Conservation (phyloP, 2,329 filamentous ascomycete genomes). For the Botrytis aclada region DNA sequence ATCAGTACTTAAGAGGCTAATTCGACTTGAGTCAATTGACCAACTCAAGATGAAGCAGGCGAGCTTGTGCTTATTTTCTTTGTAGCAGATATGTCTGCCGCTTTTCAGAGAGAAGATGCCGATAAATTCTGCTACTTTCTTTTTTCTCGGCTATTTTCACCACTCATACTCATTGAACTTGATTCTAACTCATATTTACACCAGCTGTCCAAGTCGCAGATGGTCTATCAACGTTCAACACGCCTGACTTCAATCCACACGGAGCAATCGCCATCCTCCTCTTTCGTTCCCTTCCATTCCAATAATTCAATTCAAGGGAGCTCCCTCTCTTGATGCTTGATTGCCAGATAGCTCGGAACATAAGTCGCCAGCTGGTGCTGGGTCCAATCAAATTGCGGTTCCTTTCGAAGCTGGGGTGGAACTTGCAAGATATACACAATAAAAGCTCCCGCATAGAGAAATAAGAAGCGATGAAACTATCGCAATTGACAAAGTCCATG, state of each 20-base stretch:
- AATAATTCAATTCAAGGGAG: not conserved
- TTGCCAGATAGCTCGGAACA: not conserved
- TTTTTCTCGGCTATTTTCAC: not conserved
- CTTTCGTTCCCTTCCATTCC: not conserved
- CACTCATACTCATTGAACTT: not conserved
- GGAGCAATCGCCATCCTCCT: not conserved
- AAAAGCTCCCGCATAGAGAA: not conserved
- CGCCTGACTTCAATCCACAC: not conserved
- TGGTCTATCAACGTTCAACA: not conserved
- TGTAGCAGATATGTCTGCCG: not conserved
- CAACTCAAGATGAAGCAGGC: not conserved
- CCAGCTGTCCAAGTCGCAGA: not conserved
- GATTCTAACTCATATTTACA: not conserved
- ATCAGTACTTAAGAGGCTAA: accelerated
- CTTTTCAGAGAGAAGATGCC: not conserved
- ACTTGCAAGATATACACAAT: not conserved
- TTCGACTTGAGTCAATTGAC: too few relatives aligned
- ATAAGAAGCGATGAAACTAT: not conserved
- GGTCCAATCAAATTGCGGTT: not conserved
- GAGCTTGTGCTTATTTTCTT: not conserved
- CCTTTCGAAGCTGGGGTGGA: not conserved
- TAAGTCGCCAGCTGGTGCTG: not conserved
- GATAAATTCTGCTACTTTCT: not conserved
- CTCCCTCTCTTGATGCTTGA: not conserved
- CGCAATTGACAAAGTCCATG: not conserved